Base-by-base conservation (phyloP, 1,284 basidiomycete species). In the Tylopilus sp. region DNA sequence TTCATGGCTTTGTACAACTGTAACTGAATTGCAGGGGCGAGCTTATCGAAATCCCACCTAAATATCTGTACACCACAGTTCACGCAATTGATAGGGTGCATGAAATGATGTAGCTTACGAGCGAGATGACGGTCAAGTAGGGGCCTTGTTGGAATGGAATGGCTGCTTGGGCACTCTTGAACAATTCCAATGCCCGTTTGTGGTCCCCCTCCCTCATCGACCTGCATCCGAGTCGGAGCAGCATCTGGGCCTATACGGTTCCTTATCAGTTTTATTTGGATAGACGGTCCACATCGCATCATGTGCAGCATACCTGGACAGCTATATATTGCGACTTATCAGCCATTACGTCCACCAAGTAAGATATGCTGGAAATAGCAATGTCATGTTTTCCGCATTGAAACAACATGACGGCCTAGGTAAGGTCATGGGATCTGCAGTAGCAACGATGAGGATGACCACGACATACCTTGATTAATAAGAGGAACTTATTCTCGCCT, bases 381-480 rank as follows among this genome's bases (percentile, higher is more conserved):
- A n/a, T n/a, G n/a, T 49, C 30, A 11, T 42, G 30, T 12, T 21
- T 43, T 18, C 51, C 44, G 3, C 35, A 46, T 40, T 42, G 19
- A 23, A 51, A 51, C 30, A 38, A 33, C 13, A 52, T 3, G 13
- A 41, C 19, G 2, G 51, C 51, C 51, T 53, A 15, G n/a, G n/a
- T n/a, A 12, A 4, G 16, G 10, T 2, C n/a, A 15, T 5, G 30
- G 19, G 13, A 2, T 28, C 30, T 8, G 11, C 29, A 28, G 12
- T 0, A 4, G 16, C 10, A 4, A 26, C 28, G 21, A 42, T 6
- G 3, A 18, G 15, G 5, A n/a, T n/a, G 7, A 5, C 19, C 2
- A 6, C 1, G 6, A 16, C 33, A 30, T 38, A 41, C 52, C 47
- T 55, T 53, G 41, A 53, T 44, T 12, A 55, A 37, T 12, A 52